Conservation (phyloP, 306 rosid genomes). For the Morella rubra region DNA sequence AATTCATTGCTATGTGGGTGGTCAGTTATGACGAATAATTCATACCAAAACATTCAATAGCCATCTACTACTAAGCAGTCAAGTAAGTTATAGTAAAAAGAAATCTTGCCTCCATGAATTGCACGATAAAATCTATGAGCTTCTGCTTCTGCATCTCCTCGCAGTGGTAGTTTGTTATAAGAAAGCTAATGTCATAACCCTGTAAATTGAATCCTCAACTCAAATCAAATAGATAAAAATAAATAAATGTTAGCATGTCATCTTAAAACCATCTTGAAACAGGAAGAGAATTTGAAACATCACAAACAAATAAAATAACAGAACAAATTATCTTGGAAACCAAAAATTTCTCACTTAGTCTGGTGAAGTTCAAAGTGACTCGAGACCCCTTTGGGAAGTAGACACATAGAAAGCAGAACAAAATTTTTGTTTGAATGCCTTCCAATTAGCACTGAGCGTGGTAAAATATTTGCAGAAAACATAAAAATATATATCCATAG, state of each 20-base stretch:
- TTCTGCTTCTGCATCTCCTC: slow-evolving; percentile 97
- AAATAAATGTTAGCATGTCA: background rate
- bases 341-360: background rate
- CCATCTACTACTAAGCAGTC: background rate
- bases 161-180: slow-evolving; percentile 87
- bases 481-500: background rate
- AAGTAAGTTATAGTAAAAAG: slow-evolving; percentile 27
- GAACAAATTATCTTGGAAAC: background rate
- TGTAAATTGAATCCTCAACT: slow-evolving; percentile 38
- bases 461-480: background rate
- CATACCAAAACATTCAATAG: background rate
- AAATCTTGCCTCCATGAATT: slow-evolving; percentile 94
- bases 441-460: background rate
- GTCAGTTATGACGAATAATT: slow-evolving; percentile 5
- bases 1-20: background rate
- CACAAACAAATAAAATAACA: background rate
- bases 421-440: background rate
- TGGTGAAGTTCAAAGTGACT: background rate
- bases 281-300: background rate
- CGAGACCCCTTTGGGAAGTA: background rate
- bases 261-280: background rate
- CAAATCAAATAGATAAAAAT: background rate
- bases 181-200: slow-evolving; percentile 99
- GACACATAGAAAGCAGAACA: background rate
- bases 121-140: slow-evolving; percentile 94